Conservation (phyloP, 345 rosid genomes). For the Hirschfeldia incana region DNA sequence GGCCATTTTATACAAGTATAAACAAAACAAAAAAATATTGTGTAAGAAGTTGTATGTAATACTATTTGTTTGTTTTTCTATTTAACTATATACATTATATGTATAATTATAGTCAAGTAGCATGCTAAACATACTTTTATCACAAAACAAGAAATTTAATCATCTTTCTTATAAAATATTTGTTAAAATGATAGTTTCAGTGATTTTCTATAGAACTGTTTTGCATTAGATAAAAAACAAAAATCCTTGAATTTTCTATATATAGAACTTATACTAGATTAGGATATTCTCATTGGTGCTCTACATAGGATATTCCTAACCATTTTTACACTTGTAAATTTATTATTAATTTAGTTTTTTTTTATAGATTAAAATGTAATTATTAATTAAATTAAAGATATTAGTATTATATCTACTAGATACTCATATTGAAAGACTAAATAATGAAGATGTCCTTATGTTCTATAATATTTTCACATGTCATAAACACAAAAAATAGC, state of each 20-base stretch:
- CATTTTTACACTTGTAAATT: too few species aligned
- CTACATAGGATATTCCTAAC: too few species aligned
- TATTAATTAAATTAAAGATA: too few species aligned
- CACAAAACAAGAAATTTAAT: not conserved
- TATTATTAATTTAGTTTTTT: too few species aligned
- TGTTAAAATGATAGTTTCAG: not conserved
- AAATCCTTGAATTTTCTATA: too few species aligned
- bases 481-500: conserved; percentile 22
- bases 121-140: not conserved
- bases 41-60: not conserved
- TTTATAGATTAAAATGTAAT: too few species aligned
- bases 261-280: too few species aligned
- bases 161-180: not conserved
- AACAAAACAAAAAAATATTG: not conserved
- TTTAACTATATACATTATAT: not conserved
- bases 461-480: not conserved
- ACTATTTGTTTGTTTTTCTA: not conserved
- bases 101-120: not conserved
- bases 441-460: not conserved
- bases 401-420: too few species aligned
- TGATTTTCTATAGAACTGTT: not conserved
- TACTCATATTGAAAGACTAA: not conserved
- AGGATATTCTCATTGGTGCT: too few species aligned
- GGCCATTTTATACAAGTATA: not conserved
- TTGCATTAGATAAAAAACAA: too few species aligned